A percentile compares a stretch with the other conserved stretches of the same genome.
Evolutionary conservation across 225 moss, liverwort and hornwort genomes (phyloP).

Genomic region (Pseudoscleropodium purum): DNA sequence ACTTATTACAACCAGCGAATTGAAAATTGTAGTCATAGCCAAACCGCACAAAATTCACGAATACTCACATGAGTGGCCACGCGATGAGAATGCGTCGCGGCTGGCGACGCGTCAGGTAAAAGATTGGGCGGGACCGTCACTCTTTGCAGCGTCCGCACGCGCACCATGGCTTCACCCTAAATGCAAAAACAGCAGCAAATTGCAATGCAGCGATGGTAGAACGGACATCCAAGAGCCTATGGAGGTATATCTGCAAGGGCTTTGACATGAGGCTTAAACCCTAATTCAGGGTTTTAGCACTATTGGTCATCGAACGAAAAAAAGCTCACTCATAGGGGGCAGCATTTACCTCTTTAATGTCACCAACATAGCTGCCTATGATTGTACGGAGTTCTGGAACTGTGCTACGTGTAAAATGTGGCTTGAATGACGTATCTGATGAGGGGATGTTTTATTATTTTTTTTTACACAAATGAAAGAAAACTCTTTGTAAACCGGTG

Average conservation of each 20-base stretch:
- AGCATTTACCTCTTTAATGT: neutral
- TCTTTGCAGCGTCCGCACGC: slow-evolving; percentile 33
- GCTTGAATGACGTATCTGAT: too few species aligned
- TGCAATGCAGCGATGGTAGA: neutral
- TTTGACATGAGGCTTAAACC: neutral
- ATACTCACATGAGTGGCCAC: slow-evolving; percentile 44
- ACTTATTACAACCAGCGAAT: neutral
- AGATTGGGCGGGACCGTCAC: slow-evolving; percentile 19
- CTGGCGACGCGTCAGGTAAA: slow-evolving; percentile 33
- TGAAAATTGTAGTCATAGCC: neutral
- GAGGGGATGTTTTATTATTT: too few species aligned
- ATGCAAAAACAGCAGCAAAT: neutral
- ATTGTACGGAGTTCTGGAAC: neutral
- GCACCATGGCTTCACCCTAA: slow-evolving; percentile 12
- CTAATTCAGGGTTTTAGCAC: neutral
- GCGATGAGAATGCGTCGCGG: slow-evolving; percentile 50
- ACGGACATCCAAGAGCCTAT: neutral
- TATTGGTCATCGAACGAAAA: neutral
- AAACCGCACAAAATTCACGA: neutral
- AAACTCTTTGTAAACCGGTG: neutral
- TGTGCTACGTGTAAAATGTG: too few species aligned
- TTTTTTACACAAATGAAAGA: neutral
- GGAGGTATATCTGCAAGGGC: neutral
- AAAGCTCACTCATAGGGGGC: neutral
- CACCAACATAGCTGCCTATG: neutral